Conservation (phyloP, 768 basidiomycete genomes). For the Gymnopilus junonius region DNA sequence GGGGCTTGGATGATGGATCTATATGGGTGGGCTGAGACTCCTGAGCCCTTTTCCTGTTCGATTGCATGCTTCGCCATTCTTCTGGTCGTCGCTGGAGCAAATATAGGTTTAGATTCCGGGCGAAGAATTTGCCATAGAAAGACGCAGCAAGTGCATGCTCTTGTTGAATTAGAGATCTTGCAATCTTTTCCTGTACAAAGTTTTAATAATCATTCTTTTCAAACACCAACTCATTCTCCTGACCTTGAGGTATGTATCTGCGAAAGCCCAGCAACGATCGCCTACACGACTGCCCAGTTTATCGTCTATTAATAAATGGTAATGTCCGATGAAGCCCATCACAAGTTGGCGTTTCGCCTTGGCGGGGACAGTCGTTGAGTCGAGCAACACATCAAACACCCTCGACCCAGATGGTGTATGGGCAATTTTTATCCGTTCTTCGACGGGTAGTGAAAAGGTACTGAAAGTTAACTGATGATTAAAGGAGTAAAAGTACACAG, state of each 20-base stretch:
- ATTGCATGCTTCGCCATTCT: constrained; percentile 82
- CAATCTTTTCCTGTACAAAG: constrained; percentile 82
- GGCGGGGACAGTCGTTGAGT: constrained; percentile 64
- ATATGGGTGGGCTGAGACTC: constrained; percentile 15
- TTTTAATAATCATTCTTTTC: background rate
- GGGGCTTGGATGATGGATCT: background rate
- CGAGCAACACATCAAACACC: constrained; percentile 78
- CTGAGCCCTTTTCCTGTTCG: constrained; percentile 40
- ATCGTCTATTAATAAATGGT: constrained; percentile 83
- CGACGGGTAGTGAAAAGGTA: constrained; percentile 56
- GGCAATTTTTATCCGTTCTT: constrained; percentile 58
- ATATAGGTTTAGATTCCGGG: constrained; percentile 75
- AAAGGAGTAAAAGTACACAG: background rate
- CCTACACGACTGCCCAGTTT: constrained; percentile 89
- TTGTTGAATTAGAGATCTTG: constrained; percentile 72
- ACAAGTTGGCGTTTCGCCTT: constrained; percentile 76
- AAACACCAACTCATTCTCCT: constrained; percentile 20
- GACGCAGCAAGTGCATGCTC: constrained; percentile 76
- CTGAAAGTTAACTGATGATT: constrained; percentile 38
- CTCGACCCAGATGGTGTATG: constrained; percentile 70
- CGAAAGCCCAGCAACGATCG: constrained; percentile 88
- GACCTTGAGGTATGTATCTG: constrained; percentile 94
- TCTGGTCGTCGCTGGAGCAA: constrained; percentile 79
- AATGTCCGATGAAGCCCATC: constrained; percentile 76
- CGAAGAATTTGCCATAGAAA: constrained; percentile 88